These are phyloP conservation scores for Zygnema circumcarinatum DNA, from an alignment of 139 green algal species.

Conservation along the genomic window DNA sequence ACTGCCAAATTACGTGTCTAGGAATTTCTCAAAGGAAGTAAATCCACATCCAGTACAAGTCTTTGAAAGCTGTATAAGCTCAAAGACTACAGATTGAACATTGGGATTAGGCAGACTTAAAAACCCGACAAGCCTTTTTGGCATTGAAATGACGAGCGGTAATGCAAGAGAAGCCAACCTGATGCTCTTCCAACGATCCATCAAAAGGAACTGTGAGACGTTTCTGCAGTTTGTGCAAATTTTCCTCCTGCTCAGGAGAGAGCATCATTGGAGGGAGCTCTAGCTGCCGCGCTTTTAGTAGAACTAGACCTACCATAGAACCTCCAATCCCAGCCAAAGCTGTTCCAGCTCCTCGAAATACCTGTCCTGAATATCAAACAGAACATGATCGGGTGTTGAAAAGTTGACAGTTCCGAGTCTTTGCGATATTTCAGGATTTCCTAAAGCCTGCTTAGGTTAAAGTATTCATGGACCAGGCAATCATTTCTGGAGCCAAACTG, in stretches of 20 bases:
- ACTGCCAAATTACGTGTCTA: too few species aligned
- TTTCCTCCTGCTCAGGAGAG: neutral
- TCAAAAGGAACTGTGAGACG: conserved; percentile 29
- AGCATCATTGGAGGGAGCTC: conserved; percentile 5
- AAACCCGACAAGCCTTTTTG: too few species aligned
- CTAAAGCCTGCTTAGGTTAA: neutral
- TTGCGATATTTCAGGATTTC: neutral
- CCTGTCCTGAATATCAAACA: conserved; percentile 5
- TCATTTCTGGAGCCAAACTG: neutral
- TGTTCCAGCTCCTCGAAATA: conserved; percentile 9
- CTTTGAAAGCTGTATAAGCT: too few species aligned
- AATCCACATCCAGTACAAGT: too few species aligned
- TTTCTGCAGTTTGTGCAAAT: neutral
- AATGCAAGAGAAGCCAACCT: too few species aligned
- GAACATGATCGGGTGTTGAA: too few species aligned
- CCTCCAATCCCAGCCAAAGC: conserved; percentile 9
- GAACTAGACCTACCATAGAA: neutral
- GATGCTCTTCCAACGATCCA: conserved; percentile 7
- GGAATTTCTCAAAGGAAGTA: too few species aligned
- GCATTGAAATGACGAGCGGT: too few species aligned
- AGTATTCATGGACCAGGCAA: neutral
- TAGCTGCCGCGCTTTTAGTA: neutral
- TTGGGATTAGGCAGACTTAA: too few species aligned
- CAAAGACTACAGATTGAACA: too few species aligned
- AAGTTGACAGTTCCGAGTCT: neutral